A percentile compares a stretch with the other conserved stretches of the same genome.
These are phyloP conservation scores for Glycine latifolia DNA, from an alignment of 306 rosid genomes.

Conservation along the genomic window DNA sequence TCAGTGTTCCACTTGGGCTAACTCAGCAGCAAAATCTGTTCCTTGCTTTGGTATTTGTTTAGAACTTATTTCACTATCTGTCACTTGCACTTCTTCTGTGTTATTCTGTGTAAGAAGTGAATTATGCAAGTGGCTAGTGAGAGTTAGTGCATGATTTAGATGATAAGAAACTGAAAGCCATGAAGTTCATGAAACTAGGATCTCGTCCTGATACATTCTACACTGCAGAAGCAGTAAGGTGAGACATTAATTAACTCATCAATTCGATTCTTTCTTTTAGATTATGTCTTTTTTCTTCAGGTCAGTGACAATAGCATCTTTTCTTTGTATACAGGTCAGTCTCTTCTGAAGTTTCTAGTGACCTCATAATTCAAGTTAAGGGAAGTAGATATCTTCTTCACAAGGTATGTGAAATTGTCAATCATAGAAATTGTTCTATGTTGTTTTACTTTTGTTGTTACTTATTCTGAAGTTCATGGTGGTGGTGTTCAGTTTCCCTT, in stretches of 20 bases:
- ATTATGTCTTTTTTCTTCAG: conserved; percentile 1
- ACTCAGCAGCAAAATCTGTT: conserved; percentile 48
- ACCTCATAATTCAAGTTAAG: conserved; percentile 88
- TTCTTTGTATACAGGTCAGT: conserved; percentile 72
- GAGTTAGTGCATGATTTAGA: conserved; percentile 51
- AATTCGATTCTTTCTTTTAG: conserved; percentile 13
- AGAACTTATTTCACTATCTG: conserved; percentile 43
- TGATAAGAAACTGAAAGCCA: conserved; percentile 52
- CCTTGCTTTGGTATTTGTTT: conserved; percentile 54
- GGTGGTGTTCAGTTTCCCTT: conserved; percentile 84
- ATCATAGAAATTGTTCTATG: not conserved
- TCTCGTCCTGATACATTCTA: conserved; percentile 96
- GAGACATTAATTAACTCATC: conserved; percentile 24
- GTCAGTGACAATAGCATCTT: not conserved
- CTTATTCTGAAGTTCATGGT: conserved; percentile 42
- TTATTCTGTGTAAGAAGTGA: conserved; percentile 39
- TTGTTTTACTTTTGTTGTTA: not conserved
- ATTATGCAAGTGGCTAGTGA: conserved; percentile 42
- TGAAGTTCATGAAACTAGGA: conserved; percentile 99
- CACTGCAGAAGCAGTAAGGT: conserved; percentile 83
- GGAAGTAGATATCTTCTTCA: conserved; percentile 94
- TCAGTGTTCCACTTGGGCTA: conserved; percentile 50
- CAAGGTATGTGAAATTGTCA: conserved; percentile 64
- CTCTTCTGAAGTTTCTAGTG: conserved; percentile 95
- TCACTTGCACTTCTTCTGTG: conserved; percentile 47